Evolutionary conservation across 23 red algal species (phyloP).

Genomic region (Cyanidioschyzon merolae): DNA sequence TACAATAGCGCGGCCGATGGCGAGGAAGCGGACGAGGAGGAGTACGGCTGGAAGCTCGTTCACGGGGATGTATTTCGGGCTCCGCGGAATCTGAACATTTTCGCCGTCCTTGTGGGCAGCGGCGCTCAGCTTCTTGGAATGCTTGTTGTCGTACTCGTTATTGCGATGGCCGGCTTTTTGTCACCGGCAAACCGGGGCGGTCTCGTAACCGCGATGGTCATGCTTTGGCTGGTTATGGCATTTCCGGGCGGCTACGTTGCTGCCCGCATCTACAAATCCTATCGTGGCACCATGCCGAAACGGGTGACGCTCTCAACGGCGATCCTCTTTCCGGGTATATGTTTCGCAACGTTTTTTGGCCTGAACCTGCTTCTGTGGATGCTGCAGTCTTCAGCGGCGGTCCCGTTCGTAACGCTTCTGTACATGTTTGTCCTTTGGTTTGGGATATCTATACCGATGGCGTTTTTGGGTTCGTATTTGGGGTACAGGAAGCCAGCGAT

Average conservation of each 20-base stretch:
- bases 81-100: slow-evolving; percentile 33
- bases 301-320: slow-evolving; percentile 55
- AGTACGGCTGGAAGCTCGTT: slow-evolving; percentile 81
- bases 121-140: slow-evolving; percentile 76
- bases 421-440: slow-evolving; percentile 74
- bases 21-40: slow-evolving; percentile 66
- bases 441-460: slow-evolving; percentile 72
- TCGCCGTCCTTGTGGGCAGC: slow-evolving; percentile 61
- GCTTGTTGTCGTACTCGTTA: slow-evolving; percentile 38
- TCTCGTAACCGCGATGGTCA: slow-evolving; percentile 60
- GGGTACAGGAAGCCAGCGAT: slow-evolving; percentile 47
- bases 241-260: slow-evolving; percentile 44
- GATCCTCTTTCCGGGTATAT: slow-evolving; percentile 56
- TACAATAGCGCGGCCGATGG: slow-evolving; percentile 41
- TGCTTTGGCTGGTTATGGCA: slow-evolving; percentile 53
- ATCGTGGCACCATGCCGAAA: slow-evolving; percentile 31
- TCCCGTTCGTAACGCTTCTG: slow-evolving; percentile 57
- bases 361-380: slow-evolving; percentile 76
- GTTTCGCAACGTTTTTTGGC: slow-evolving; percentile 63
- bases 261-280: slow-evolving; percentile 46
- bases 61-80: slow-evolving; percentile 89
- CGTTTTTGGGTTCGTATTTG: slow-evolving; percentile 49
- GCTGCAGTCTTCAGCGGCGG: slow-evolving; percentile 45
- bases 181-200: slow-evolving; percentile 95
- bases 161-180: slow-evolving; percentile 77